Conservation (phyloP, 164 flowering plant species). For the Vitis amurensis region DNA sequence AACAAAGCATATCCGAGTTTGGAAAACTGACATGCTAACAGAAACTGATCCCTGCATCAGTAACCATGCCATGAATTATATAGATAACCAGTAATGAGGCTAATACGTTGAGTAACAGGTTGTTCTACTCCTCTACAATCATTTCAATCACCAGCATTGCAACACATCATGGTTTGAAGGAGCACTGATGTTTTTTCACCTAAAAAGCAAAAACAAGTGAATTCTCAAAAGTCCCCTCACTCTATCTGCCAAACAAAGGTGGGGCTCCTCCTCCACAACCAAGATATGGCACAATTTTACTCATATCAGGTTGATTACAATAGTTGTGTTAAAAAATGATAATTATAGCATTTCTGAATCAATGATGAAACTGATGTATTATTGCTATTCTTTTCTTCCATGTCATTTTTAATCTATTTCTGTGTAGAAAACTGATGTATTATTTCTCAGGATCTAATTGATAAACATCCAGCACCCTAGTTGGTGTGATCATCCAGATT, state of each 20-base stretch:
- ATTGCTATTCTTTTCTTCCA: neutral
- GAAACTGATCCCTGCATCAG: conserved; percentile 90
- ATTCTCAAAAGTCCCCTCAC: neutral
- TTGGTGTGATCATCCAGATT: too few relatives aligned
- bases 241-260: neutral
- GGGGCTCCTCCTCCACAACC: neutral
- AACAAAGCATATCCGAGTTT: conserved; percentile 83
- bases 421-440: too few relatives aligned
- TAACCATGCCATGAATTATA: conserved; percentile 2
- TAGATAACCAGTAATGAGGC: conserved; percentile 3
- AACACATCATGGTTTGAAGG: neutral
- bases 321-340: neutral
- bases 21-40: conserved; percentile 91
- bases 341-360: neutral
- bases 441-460: too few relatives aligned
- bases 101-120: neutral
- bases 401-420: neutral
- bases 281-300: neutral
- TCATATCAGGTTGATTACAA: neutral
- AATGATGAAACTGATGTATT: neutral
- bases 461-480: too few relatives aligned
- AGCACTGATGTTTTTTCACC: neutral
- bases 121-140: neutral
- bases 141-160: neutral
- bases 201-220: neutral